Conservation (phyloP, 805 yeast genomes). For the Lachancea mirantina region DNA sequence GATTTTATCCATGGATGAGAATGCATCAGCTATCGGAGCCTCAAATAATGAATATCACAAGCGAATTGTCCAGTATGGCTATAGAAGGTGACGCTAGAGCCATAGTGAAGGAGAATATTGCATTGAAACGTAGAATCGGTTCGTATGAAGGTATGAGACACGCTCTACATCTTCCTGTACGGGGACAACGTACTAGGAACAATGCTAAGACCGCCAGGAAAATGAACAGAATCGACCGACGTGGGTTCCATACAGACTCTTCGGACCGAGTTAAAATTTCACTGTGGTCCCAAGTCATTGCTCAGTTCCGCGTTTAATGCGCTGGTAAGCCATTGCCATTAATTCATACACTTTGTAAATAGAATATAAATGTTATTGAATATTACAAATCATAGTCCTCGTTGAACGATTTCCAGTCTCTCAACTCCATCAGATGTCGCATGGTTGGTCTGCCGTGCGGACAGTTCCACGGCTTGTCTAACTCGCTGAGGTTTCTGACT, state of each 20-base stretch:
- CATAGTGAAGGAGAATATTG: constrained; percentile 68
- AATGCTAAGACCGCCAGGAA: constrained; percentile 87
- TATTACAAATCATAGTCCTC: constrained; percentile 34
- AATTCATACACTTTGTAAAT: too few relatives aligned
- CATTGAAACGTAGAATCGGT: constrained; percentile 71
- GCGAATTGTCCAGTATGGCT: constrained; percentile 74
- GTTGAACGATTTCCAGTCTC: constrained; percentile 38
- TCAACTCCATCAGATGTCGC: constrained; percentile 72
- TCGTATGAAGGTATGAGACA: constrained; percentile 87
- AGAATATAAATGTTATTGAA: too few relatives aligned
- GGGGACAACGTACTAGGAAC: constrained; percentile 87
- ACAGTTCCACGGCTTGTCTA: constrained; percentile 93
- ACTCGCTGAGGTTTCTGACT: constrained; percentile 55
- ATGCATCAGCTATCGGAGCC: constrained; percentile 89
- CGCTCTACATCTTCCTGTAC: constrained; percentile 70
- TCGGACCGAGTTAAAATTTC: neutral
- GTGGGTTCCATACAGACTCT: constrained; percentile 28
- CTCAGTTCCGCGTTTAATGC: neutral
- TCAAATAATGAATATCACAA: constrained; percentile 76
- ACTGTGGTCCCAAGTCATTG: neutral
- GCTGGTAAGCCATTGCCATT: neutral
- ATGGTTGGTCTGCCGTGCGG: constrained; percentile 98
- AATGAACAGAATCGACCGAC: constrained; percentile 71
- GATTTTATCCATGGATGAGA: constrained; percentile 88
- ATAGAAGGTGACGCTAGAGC: constrained; percentile 78